Evolutionary conservation across 306 rosid genomes (phyloP), one percentile per base, ranked within the genome.

Genomic region (Oemleria cerasiformis): DNA sequence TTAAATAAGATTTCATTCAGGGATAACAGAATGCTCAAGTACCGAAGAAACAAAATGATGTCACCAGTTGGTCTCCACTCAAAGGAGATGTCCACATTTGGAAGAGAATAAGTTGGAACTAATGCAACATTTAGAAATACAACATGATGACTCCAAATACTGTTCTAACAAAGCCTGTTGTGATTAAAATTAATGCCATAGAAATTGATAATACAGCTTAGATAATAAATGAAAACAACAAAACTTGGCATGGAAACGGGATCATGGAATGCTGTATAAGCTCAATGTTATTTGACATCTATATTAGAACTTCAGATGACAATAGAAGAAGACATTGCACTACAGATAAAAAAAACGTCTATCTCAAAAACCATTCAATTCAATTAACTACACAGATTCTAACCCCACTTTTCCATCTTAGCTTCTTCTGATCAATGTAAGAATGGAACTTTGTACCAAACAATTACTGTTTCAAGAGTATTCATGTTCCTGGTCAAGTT

Each of bases 391-490:
- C 40, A 62, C 13, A 38, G 49, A 25, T 1, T 25, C 30, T 16
- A 48, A 73, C 54, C 50, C 62, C 14, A 38, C 11, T 13, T 23
- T 59, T 3, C 17, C 63, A 36, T 68, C 30, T 62, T 8, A 20
- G 61, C 76, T 62, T 41, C 23, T 62, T 40, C 63, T 62, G 42
- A n/a, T 40, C 70, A 50, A 40, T 13, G 19, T n/a, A 63, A 73
- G 19, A 50, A 61, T 36, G 38, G 36, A 38, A 39, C 17, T 15
- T 6, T 13, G 3, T 19, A 47, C 17, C 50, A 20, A 13, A 49
- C 21, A 6, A 15, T 23, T 13, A 47, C 12, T 2, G 9, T 36
- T 39, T 40, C 47, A 40, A 23, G 6, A 19, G 69, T 42, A 42
- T 12, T 41, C 49, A 68, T 65, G 36, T 48, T 15, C 63, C 4